Evolutionary conservation across 2,329 filamentous ascomycete genomes (phyloP).

Genomic region (Xylariaceae sp.): DNA sequence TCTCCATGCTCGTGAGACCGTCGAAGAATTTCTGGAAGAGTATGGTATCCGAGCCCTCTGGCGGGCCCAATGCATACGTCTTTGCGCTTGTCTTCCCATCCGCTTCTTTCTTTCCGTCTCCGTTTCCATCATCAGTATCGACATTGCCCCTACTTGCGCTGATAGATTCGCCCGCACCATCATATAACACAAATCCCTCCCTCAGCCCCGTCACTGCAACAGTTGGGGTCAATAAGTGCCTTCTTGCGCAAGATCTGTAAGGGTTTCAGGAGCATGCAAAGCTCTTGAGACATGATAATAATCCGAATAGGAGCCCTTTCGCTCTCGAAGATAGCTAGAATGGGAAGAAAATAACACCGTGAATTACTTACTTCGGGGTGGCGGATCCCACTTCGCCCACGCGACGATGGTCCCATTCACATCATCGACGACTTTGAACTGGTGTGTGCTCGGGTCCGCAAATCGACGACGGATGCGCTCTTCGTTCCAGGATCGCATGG

Average conservation of each 20-base stretch:
- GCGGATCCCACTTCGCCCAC: conserved; percentile 39
- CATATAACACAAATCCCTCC: conserved; percentile 34
- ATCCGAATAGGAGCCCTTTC: too few relatives aligned
- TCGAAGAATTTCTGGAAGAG: conserved; percentile 35
- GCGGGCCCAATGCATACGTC: conserved; percentile 12
- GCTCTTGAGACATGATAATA: too few relatives aligned
- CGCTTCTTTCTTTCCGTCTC: not conserved
- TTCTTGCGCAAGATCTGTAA: too few relatives aligned
- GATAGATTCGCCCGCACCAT: conserved; percentile 22
- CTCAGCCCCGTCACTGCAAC: conserved; percentile 32
- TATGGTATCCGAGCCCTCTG: conserved; percentile 32
- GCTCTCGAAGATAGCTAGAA: too few relatives aligned
- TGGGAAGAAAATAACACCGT: too few relatives aligned
- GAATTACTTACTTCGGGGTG: too few relatives aligned
- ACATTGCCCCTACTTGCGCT: not conserved
- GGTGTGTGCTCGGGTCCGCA: conserved; percentile 33
- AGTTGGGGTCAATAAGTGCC: too few relatives aligned
- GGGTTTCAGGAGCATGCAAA: too few relatives aligned
- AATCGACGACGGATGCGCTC: conserved; percentile 37
- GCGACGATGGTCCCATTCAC: conserved; percentile 32
- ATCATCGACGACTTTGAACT: conserved; percentile 40
- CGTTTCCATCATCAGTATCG: not conserved
- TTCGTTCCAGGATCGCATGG: conserved; percentile 38
- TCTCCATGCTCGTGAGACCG: conserved; percentile 27
- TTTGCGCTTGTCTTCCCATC: conserved; percentile 7